Conservation (phyloP, 139 green algal genomes). For the Raphidocelis subcapitata region DNA sequence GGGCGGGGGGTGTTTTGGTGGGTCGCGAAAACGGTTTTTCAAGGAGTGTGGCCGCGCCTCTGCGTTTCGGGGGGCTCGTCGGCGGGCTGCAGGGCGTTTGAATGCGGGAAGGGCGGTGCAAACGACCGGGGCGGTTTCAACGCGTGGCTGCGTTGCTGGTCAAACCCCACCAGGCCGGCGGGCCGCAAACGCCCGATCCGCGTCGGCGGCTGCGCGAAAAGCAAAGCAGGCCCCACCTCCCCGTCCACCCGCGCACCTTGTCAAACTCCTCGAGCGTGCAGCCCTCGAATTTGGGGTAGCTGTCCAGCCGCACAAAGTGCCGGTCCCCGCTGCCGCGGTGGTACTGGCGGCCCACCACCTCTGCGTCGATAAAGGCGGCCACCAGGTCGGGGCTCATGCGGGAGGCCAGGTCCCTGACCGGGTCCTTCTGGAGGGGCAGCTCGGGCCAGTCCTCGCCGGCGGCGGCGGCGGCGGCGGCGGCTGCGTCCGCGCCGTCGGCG, state of each 20-base stretch:
- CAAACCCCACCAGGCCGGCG: slow-evolving; percentile 12
- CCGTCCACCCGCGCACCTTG: neutral
- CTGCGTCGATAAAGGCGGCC: slow-evolving; percentile 37
- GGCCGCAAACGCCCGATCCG: neutral
- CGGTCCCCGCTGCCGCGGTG: slow-evolving; percentile 44
- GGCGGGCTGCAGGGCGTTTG: too few relatives aligned
- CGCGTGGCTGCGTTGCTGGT: neutral
- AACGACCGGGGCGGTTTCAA: too few relatives aligned
- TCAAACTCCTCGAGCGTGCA: slow-evolving; percentile 41
- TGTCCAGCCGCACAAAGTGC: slow-evolving; percentile 38
- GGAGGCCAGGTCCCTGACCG: neutral
- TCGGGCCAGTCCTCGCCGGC: slow-evolving; percentile 8
- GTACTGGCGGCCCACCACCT: slow-evolving; percentile 40
- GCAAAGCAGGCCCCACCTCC: neutral
- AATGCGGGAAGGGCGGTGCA: too few relatives aligned
- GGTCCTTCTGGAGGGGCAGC: neutral
- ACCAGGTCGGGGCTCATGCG: slow-evolving; percentile 21
- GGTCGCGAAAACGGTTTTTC: too few relatives aligned
- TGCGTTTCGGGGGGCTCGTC: too few relatives aligned
- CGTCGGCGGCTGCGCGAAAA: neutral
- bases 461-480: neutral
- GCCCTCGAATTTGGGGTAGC: slow-evolving; percentile 50
- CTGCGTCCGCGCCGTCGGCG: too few relatives aligned
- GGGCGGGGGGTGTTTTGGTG: neutral
- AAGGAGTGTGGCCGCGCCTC: too few relatives aligned